A percentile compares a stretch with the other conserved stretches of the same genome.
These are phyloP conservation scores for Phialophora macrospora DNA, from an alignment of 2,329 filamentous ascomycete genomes.

Conservation along the genomic window DNA sequence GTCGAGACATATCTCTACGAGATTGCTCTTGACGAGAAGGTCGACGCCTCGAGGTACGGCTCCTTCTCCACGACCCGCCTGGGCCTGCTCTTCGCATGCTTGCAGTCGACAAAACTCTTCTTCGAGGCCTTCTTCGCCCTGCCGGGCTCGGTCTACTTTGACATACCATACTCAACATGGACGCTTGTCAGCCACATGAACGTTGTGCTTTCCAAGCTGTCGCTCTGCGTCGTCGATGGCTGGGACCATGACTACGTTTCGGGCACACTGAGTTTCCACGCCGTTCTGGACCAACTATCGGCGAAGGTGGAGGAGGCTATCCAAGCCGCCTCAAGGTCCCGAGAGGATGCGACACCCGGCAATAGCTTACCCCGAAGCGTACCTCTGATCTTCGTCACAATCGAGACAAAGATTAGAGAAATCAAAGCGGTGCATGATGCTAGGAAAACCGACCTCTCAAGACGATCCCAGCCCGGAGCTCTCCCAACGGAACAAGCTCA, in stretches of 20 bases:
- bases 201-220: slow-evolving; percentile 40
- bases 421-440: slow-evolving; percentile 23
- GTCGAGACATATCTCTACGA: slow-evolving; percentile 42
- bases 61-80: slow-evolving; percentile 49
- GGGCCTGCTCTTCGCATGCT: slow-evolving; percentile 58
- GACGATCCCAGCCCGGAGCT: neutral
- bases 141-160: slow-evolving; percentile 51
- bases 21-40: slow-evolving; percentile 42
- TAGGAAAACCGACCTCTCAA: slow-evolving; percentile 3
- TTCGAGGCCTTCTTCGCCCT: slow-evolving; percentile 58
- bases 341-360: neutral
- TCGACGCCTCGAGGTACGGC: slow-evolving; percentile 49
- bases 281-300: slow-evolving; percentile 31
- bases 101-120: slow-evolving; percentile 55
- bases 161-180: slow-evolving; percentile 54
- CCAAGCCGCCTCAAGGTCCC: neutral
- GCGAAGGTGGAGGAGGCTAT: slow-evolving; percentile 37
- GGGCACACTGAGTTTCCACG: slow-evolving; percentile 37
- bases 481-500: neutral
- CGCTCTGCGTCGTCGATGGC: slow-evolving; percentile 37
- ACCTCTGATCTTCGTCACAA: slow-evolving; percentile 14
- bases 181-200: slow-evolving; percentile 56
- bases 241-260: slow-evolving; percentile 41
- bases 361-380: slow-evolving; percentile 8
- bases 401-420: slow-evolving; percentile 13